phyloP scores from a whole-genome alignment of 169 alveolate species.

The Eimeria maxima region DNA sequence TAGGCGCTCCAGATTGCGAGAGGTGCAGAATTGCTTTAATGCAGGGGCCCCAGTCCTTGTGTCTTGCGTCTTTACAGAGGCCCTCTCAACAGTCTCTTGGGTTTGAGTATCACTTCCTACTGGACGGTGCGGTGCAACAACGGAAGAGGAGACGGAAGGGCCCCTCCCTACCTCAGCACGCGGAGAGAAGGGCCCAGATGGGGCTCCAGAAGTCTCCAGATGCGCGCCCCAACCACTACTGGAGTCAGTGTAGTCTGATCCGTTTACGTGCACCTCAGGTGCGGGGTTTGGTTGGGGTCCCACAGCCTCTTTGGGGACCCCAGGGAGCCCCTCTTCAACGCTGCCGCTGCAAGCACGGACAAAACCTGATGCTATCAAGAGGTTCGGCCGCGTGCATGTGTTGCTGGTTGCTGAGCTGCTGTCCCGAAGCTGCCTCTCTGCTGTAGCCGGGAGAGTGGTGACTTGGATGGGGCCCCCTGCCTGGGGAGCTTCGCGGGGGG shows the following conservation, averaged over 20 bases:
- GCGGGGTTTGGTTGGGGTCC: neutral
- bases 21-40: neutral
- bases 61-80: neutral
- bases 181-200: neutral
- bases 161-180: neutral
- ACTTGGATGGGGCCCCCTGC: neutral
- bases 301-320: neutral
- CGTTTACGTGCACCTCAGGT: no score
- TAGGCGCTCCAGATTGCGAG: slow-evolving; percentile 28
- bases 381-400: neutral
- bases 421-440: neutral
- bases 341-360: neutral
- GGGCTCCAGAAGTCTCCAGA: neutral
- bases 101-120: neutral
- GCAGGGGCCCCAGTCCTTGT: neutral
- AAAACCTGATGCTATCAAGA: no score
- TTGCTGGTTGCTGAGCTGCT: neutral
- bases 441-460: neutral
- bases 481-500: slow-evolving; percentile 18
- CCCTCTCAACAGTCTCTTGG: neutral
- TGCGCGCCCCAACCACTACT: neutral
- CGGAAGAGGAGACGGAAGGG: neutral
- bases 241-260: neutral
- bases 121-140: neutral
- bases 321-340: neutral